phyloP scores from a whole-genome alignment of 202 grass and related monocot genomes.

The Bolboschoenoplectus hybrid region DNA sequence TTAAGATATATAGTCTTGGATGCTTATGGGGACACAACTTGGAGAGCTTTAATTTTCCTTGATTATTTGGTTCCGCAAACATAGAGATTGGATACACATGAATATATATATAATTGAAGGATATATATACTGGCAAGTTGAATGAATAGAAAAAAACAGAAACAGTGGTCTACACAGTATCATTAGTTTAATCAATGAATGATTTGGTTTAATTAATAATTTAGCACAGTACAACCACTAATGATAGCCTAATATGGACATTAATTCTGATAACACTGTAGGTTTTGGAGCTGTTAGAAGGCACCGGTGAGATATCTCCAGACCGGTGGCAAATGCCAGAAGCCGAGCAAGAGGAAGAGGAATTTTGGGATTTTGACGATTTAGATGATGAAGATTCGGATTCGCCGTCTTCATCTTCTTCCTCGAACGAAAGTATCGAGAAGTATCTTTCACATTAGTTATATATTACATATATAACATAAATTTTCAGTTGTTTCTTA shows the following conservation, averaged over 20 bases:
- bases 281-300: conserved; percentile 83
- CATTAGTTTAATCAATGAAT: conserved; percentile 26
- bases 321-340: conserved; percentile 88
- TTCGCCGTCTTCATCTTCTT: conserved; percentile 73
- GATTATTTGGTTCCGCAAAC: background rate
- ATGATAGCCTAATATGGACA: background rate
- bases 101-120: background rate
- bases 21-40: background rate
- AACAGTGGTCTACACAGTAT: conserved; percentile 33
- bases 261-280: conserved; percentile 38
- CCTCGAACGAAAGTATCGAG: conserved; percentile 45
- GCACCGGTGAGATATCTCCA: conserved; percentile 56
- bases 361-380: conserved; percentile 88
- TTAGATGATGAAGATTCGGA: conserved; percentile 76
- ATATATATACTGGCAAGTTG: conserved; percentile 17
- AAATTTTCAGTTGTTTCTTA: background rate
- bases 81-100: background rate
- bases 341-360: conserved; percentile 59
- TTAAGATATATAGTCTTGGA: background rate
- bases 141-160: conserved; percentile 12
- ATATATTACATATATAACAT: background rate
- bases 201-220: background rate
- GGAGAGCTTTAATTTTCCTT: background rate
- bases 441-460: conserved; percentile 1
- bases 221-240: background rate